phyloP scores from a whole-genome alignment of 192 early-diverging fungal genomes.

The Backusella tarrabulga region DNA sequence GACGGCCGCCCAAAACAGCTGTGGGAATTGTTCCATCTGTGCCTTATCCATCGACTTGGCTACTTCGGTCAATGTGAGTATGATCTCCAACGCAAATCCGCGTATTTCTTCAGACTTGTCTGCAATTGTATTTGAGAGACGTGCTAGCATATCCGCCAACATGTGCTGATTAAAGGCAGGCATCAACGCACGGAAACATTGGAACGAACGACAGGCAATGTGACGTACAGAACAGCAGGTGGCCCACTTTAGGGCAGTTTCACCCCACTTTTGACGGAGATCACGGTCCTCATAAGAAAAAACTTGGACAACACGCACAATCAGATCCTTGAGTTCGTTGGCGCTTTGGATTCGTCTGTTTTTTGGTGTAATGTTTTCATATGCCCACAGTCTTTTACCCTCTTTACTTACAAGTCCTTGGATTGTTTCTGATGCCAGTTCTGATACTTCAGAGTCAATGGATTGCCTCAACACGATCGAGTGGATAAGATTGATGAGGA shows the following conservation, averaged over 20 bases:
- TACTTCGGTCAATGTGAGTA: slow-evolving; percentile 66
- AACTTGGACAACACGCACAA: slow-evolving; percentile 46
- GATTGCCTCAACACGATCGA: slow-evolving; percentile 63
- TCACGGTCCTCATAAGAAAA: slow-evolving; percentile 48
- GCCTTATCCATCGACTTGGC: slow-evolving; percentile 52
- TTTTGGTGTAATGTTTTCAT: slow-evolving; percentile 72
- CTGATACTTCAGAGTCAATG: slow-evolving; percentile 50
- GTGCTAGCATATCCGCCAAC: slow-evolving; percentile 72
- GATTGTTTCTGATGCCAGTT: slow-evolving; percentile 43
- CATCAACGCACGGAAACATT: slow-evolving; percentile 72
- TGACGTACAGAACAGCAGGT: slow-evolving; percentile 81
- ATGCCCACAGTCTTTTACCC: slow-evolving; percentile 75
- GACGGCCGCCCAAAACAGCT: slow-evolving; percentile 80
- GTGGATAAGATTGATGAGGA: slow-evolving; percentile 79
- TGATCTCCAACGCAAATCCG: slow-evolving; percentile 77
- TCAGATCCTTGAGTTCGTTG: slow-evolving; percentile 50
- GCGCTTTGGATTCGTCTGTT: slow-evolving; percentile 42
- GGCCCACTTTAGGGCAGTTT: slow-evolving; percentile 79
- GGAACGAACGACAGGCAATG: slow-evolving; percentile 85
- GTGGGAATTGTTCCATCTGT: slow-evolving; percentile 66
- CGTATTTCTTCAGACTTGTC: slow-evolving; percentile 76
- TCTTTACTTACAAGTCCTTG: slow-evolving; percentile 59
- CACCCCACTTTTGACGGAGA: slow-evolving; percentile 71
- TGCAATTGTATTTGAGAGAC: slow-evolving; percentile 74
- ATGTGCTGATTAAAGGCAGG: slow-evolving; percentile 72